phyloP scores from a whole-genome alignment of 2,329 filamentous ascomycete species.

The Diaporthe longicolla region DNA sequence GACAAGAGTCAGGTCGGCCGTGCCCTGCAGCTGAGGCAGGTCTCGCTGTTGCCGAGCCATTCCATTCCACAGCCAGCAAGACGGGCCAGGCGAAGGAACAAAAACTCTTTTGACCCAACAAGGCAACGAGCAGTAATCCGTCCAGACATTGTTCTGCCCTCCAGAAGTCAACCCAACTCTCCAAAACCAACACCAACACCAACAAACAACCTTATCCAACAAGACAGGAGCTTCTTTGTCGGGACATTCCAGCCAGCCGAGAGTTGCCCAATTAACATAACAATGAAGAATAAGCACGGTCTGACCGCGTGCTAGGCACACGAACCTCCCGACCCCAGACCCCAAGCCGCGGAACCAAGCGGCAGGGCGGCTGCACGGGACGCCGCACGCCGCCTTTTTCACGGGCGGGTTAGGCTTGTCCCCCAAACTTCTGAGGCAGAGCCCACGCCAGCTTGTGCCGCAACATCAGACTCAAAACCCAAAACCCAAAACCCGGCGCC shows the following conservation, averaged over 20 bases:
- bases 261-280: not conserved
- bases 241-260: not conserved
- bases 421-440: slow-evolving; percentile 29
- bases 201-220: not conserved
- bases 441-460: slow-evolving; percentile 5
- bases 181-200: slow-evolving; percentile 29
- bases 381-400: not conserved
- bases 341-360: slow-evolving; percentile 6
- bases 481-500: slow-evolving; percentile 23
- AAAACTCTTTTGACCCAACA: not conserved
- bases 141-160: not conserved
- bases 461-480: slow-evolving; percentile 28
- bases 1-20: slow-evolving; percentile 27
- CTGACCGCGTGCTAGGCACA: slow-evolving; percentile 6
- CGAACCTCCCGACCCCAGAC: not conserved
- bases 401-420: not conserved
- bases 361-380: slow-evolving; percentile 17
- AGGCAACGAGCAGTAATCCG: not conserved
- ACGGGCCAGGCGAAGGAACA: not conserved
- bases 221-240: not conserved
- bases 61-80: not conserved
- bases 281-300: slow-evolving; percentile 5
- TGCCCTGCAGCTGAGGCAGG: slow-evolving; percentile 26
- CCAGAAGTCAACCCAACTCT: slow-evolving; percentile 23
- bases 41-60: slow-evolving; percentile 3